A percentile compares a stretch with the other conserved stretches of the same genome.
Conservation (phyloP, 768 basidiomycete genomes). For the Dacryopinax primogenitus region DNA sequence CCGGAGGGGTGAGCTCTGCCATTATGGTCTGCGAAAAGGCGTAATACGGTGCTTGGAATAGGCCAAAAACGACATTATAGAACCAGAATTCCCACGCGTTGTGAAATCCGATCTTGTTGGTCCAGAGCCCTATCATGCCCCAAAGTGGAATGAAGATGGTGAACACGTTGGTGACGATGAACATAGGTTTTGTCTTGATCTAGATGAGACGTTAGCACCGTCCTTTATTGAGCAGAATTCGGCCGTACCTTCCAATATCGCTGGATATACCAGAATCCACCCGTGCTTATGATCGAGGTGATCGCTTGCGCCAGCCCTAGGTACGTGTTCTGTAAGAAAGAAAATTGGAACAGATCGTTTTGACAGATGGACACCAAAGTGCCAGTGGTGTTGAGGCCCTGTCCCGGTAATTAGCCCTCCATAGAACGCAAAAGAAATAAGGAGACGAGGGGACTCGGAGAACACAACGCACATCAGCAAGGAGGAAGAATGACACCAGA, state of each 20-base stretch:
- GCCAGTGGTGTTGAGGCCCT: constrained; percentile 72
- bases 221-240: not conserved
- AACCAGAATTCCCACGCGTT: constrained; percentile 85
- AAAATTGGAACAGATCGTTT: constrained; percentile 67
- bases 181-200: constrained; percentile 73
- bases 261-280: constrained; percentile 78
- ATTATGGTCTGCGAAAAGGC: constrained; percentile 43
- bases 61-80: constrained; percentile 65
- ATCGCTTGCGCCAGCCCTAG: constrained; percentile 63
- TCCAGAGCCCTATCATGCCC: constrained; percentile 78
- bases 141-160: constrained; percentile 69
- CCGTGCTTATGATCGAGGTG: constrained; percentile 54
- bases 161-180: constrained; percentile 60
- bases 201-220: not conserved
- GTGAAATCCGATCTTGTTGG: constrained; percentile 64
- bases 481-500: constrained; percentile 60
- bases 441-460: constrained; percentile 1
- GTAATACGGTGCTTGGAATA: constrained; percentile 80
- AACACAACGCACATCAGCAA: constrained; percentile 48
- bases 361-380: constrained; percentile 65
- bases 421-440: not conserved
- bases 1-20: constrained; percentile 64
- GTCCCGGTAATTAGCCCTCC: not conserved
- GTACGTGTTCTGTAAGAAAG: constrained; percentile 70
- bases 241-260: constrained; percentile 42